Evolutionary conservation across 345 rosid species (phyloP).

Genomic region (Hibiscus syriacus): DNA sequence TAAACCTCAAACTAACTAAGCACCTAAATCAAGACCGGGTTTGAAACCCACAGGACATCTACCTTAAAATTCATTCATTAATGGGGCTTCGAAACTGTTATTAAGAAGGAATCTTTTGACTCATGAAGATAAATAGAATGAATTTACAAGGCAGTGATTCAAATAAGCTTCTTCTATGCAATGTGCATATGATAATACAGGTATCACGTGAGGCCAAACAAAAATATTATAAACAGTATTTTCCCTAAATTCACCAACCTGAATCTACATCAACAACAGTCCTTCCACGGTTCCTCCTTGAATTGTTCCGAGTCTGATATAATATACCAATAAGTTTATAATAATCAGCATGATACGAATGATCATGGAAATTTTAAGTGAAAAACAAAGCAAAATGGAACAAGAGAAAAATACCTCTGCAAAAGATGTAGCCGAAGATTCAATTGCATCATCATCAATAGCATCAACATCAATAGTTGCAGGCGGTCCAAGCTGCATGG

Average conservation of each 20-base stretch:
- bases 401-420: conserved; percentile 40
- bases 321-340: conserved; percentile 10
- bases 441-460: conserved; percentile 72
- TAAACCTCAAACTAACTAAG: neutral
- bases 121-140: neutral
- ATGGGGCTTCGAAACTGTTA: neutral
- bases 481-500: conserved; percentile 20
- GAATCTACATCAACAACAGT: conserved; percentile 56
- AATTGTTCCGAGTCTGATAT: conserved; percentile 66
- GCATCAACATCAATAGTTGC: conserved; percentile 62
- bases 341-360: neutral
- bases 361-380: neutral
- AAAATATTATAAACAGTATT: neutral
- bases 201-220: neutral
- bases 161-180: neutral
- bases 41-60: neutral
- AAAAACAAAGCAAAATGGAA: neutral
- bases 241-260: conserved; percentile 31
- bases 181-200: neutral
- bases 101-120: neutral
- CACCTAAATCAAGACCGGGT: neutral
- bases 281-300: conserved; percentile 40
- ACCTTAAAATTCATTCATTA: neutral
- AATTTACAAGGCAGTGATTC: neutral
- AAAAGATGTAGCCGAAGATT: conserved; percentile 69